Evolutionary conservation across 371 early-diverging fungal species (phyloP).

Genomic region (Phascolomyces articulosus): DNA sequence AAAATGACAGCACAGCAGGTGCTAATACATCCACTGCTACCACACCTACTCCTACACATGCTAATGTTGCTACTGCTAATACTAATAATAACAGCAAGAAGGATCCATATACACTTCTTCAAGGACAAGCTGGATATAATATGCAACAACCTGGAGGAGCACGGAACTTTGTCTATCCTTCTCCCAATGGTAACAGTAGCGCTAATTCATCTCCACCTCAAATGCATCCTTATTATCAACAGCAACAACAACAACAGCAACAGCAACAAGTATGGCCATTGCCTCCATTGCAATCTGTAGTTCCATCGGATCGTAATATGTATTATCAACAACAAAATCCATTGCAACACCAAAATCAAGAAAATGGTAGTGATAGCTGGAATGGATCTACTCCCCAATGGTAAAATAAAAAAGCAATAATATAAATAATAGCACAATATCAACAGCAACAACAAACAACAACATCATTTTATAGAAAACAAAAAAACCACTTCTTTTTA

Average conservation of each 20-base stretch:
- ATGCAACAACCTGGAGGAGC: neutral
- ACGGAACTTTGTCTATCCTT: neutral
- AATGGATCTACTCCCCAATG: constrained; percentile 14
- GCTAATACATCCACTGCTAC: too few species aligned
- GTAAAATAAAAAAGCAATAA: neutral
- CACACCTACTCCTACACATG: neutral
- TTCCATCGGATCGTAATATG: constrained; percentile 13
- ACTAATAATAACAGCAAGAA: too few species aligned
- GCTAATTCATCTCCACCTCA: neutral
- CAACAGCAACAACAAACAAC: too few species aligned
- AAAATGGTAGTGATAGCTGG: constrained; percentile 7
- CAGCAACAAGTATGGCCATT: constrained; percentile 19
- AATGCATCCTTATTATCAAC: neutral
- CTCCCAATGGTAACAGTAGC: constrained; percentile 7
- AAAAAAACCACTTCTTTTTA: neutral
- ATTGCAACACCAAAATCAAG: constrained; percentile 7
- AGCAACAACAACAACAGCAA: constrained; percentile 3
- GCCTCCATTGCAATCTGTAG: constrained; percentile 16
- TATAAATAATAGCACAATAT: too few species aligned
- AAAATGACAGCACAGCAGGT: constrained; percentile 2
- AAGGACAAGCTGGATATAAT: constrained; percentile 4
- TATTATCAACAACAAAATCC: constrained; percentile 15
- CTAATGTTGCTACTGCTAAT: too few species aligned
- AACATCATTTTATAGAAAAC: constrained; percentile 2
- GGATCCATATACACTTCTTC: constrained; percentile 1